A percentile compares a stretch with the other conserved stretches of the same genome.
Conservation (phyloP, 2,329 filamentous ascomycete genomes). For the Drechslera avenae region DNA sequence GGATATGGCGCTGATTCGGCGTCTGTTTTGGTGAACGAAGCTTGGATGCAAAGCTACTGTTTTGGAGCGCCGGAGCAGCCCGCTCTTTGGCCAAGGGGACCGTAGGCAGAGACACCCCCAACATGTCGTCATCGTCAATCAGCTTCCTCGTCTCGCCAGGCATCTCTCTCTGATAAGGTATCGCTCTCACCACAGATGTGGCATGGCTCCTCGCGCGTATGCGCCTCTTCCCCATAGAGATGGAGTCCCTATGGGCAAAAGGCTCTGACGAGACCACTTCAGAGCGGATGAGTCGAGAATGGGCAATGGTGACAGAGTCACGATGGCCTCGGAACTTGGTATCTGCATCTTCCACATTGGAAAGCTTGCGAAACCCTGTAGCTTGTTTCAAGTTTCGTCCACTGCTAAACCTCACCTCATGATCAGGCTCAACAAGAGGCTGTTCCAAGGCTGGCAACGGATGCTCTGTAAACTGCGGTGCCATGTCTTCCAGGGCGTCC, state of each 20-base stretch:
- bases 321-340: conserved; percentile 38
- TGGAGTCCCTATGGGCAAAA: conserved; percentile 29
- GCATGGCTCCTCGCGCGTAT: conserved; percentile 33
- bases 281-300: conserved; percentile 29
- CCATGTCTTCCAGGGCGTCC: not conserved
- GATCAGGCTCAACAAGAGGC: conserved; percentile 13
- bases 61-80: conserved; percentile 17
- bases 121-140: conserved; percentile 2
- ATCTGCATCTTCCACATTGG: conserved; percentile 37
- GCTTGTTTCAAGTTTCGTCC: conserved; percentile 5
- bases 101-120: conserved; percentile 1
- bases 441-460: not conserved
- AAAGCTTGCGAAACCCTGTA: conserved; percentile 24
- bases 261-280: conserved; percentile 26
- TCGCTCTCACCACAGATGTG: not conserved
- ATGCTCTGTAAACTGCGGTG: not conserved
- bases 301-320: conserved; percentile 40
- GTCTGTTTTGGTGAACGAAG: conserved; percentile 1
- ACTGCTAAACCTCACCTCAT: conserved; percentile 7
- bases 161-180: not conserved
- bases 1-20: conserved; percentile 18
- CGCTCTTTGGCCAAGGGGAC: conserved; percentile 15
- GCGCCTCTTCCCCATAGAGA: conserved; percentile 33
- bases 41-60: conserved; percentile 13
- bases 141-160: not conserved